These are phyloP conservation scores for Entelexis paramagnoliae DNA, from an alignment of 1,139 yeast species.

Conservation along the genomic window DNA sequence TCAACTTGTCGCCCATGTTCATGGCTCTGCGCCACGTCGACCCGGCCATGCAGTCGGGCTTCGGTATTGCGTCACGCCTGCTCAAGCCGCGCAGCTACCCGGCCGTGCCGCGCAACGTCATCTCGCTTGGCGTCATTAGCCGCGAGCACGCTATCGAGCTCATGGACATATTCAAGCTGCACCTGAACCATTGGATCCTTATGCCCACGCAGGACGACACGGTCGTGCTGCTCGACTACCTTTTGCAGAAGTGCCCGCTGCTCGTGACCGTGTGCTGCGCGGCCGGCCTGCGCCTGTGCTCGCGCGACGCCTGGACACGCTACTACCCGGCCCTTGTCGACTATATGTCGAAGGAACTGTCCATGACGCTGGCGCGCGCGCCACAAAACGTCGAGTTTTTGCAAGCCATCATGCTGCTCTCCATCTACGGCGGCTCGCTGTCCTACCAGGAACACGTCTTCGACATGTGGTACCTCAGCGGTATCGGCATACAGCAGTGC, in stretches of 20 bases:
- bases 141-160: constrained; percentile 42
- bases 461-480: constrained; percentile 55
- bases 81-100: constrained; percentile 5
- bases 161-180: constrained; percentile 49
- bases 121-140: constrained; percentile 42
- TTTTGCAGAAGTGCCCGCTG: constrained; percentile 48
- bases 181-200: constrained; percentile 72
- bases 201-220: constrained; percentile 48
- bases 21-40: constrained; percentile 8
- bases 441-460: constrained; percentile 42
- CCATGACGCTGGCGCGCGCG: constrained; percentile 36
- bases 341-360: constrained; percentile 39
- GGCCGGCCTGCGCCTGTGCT: constrained; percentile 46
- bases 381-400: constrained; percentile 48
- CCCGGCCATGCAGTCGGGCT: constrained; percentile 3
- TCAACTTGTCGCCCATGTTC: constrained; percentile 9
- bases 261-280: constrained; percentile 58
- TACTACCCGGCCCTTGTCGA: constrained; percentile 33
- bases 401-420: constrained; percentile 53
- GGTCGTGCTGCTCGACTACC: constrained; percentile 41
- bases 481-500: constrained; percentile 49
- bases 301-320: constrained; percentile 34
- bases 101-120: constrained; percentile 33
- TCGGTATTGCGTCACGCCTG: constrained; percentile 12
- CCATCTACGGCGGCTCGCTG: constrained; percentile 51